These are phyloP conservation scores for Petunia hybrid DNA, from an alignment of 305 asterid genomes.

Conservation along the genomic window DNA sequence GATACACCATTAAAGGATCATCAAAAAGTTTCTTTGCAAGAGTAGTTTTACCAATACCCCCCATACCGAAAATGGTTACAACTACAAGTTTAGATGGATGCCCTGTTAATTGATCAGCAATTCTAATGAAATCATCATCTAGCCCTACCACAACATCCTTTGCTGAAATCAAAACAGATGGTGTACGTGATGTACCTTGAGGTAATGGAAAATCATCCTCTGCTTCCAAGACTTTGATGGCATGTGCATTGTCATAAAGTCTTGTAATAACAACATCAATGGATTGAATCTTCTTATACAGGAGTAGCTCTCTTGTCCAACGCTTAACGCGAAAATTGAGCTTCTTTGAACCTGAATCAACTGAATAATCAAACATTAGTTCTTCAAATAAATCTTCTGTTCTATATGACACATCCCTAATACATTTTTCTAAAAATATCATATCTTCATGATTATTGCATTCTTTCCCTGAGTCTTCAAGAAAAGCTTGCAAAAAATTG, in stretches of 20 bases:
- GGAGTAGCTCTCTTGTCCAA: too few relatives aligned
- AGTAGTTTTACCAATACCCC: slow-evolving; percentile 41
- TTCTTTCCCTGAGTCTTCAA: neutral
- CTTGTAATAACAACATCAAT: too few relatives aligned
- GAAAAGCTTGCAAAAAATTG: neutral
- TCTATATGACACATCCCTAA: too few relatives aligned
- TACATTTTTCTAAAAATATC: too few relatives aligned
- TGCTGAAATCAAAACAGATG: neutral
- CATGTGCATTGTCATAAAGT: neutral
- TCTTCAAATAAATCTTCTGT: too few relatives aligned
- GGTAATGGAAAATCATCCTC: neutral
- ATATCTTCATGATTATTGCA: neutral
- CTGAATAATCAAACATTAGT: too few relatives aligned
- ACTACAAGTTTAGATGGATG: neutral
- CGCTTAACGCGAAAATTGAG: too few relatives aligned
- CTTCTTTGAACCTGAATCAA: too few relatives aligned
- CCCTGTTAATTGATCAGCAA: neutral
- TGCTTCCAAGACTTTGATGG: slow-evolving; percentile 3
- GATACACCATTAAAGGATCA: neutral
- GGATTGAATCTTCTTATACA: too few relatives aligned
- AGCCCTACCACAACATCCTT: neutral
- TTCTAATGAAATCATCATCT: neutral
- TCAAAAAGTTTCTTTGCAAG: slow-evolving; percentile 33
- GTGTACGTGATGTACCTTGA: neutral
- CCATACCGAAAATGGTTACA: slow-evolving; percentile 33